Base-by-base conservation (phyloP, 2,329 filamentous ascomycete species). In the Teratosphaeria nubilosa region DNA sequence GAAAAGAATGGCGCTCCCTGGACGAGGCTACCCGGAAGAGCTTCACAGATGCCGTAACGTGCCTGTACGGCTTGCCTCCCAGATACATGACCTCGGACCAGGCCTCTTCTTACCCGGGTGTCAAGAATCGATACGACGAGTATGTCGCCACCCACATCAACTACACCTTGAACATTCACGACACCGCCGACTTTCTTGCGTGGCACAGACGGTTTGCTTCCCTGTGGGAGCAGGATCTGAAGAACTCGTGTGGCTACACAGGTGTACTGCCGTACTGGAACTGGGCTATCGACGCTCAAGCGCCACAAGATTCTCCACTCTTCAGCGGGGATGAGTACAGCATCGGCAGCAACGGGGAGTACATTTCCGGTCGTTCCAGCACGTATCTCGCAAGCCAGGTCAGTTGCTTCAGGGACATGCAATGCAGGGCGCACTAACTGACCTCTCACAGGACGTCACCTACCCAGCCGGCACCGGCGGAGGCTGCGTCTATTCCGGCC, bases 251-350 rank as follows among this genome's bases (percentile, higher is more conserved):
- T 57, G 74, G 73, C 25, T 78, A 78, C 63, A 72, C 66, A 20
- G 75, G 75, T 56, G 67, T 67, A 20, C 71, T 74, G 30, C 74
- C 74, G 5, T 66, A 66, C 59, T 69, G 68, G 68, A 66, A 70
- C 53, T 71, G 68, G 67, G 64, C 68, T 20, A 55, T 62, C 11
- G 66, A 70, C 51, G 64, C 62, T 27, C 60, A 70, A 25, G 61
- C 25, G 72, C 81, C 60, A 24, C 64, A 63, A 58, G 53, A 60
- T 74, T 76, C 57, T 0, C 78, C 80, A 14, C 66, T 83, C 54
- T 83, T 85, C 60, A 80, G 82, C 62, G 82, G 82, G 54, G 78
- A 76, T 60, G 75, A 74, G 27, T 79, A 76, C 54, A 73, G 75
- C 58, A 64, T 72, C 60, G 66, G 69, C 24, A 58, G 64, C 60